Conservation (phyloP, 176 grass and related monocot species). For the Poa pratensis region DNA sequence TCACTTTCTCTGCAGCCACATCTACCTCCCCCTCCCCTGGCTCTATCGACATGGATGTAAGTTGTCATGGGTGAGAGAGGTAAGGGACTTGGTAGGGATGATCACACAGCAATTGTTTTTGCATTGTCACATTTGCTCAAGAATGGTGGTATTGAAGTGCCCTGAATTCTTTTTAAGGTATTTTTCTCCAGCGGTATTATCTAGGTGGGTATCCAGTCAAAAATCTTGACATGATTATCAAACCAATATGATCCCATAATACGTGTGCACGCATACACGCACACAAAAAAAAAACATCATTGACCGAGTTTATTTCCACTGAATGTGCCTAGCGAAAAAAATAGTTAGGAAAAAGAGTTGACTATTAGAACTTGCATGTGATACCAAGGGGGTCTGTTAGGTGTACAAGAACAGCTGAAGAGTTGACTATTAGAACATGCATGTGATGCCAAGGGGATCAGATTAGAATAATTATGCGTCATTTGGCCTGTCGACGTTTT, state of each 20-base stretch:
- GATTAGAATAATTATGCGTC: background rate
- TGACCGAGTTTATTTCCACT: background rate
- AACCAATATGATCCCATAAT: constrained; percentile 1
- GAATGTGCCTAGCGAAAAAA: background rate
- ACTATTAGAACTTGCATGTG: background rate
- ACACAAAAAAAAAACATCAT: background rate
- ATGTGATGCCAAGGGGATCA: background rate
- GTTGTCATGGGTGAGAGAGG: background rate
- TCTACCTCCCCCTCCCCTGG: background rate
- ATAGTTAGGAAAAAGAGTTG: background rate
- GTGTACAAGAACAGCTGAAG: constrained; percentile 1
- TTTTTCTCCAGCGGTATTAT: background rate
- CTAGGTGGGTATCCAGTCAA: background rate
- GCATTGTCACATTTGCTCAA: background rate
- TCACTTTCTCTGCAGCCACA: background rate
- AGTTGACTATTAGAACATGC: background rate
- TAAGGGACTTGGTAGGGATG: background rate
- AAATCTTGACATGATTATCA: constrained; percentile 1
- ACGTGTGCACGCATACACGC: background rate
- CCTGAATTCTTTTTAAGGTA: background rate
- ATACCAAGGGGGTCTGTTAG: background rate
- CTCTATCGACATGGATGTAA: background rate
- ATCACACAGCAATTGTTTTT: background rate
- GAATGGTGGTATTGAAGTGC: constrained; percentile 7
- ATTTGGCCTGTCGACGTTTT: background rate